Evolutionary conservation across 331 rosid species (phyloP), one percentile per base, ranked within the genome.

Genomic region (Phaseolus coccineus): DNA sequence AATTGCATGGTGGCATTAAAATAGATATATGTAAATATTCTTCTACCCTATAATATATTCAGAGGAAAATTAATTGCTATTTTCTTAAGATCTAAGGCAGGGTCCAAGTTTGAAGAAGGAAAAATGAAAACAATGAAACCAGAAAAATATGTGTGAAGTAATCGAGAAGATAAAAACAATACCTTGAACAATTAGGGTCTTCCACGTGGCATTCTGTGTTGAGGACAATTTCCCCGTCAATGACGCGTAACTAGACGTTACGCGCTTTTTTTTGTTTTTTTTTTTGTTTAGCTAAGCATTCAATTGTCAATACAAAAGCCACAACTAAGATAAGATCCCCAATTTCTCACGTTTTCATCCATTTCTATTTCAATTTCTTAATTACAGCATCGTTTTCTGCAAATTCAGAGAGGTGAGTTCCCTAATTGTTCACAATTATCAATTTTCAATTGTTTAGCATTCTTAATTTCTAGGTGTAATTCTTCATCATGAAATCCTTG

Each of bases 321-420:
- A 24, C 69, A 0, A 11, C 33, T 31, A 35, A 9, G 33, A 55
- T 27, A 48, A 47, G 77, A 58, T 78, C 80, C 86, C 52, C 62
- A 37, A 52, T 65, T 73, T 69, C 73, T 39, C 59, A 37, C 19
- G n/a, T 37, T 61, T 58, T 35, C 3, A 4, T 81, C 44, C 0
- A 6, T 63, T 48, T 19, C 28, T 0, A 1, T 63, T 53, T 0
- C 64, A 46, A 37, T 78, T 78, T 56, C 76, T 64, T 42, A 16
- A 71, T 53, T 77, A 4, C 22, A 61, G 19, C 24, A 53, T 65
- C n/a, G 14, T 25, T 15, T 71, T 58, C 50, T 40, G 40, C 79
- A 53, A 25, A 22, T 57, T 68, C 25, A 1, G 66, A 52, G 66
- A 30, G 83, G 86, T 83, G 40, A 73, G 72, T 73, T 48, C 28